phyloP scores from a whole-genome alignment of 2,329 filamentous ascomycete species.

The Blumeriella jaapii region DNA sequence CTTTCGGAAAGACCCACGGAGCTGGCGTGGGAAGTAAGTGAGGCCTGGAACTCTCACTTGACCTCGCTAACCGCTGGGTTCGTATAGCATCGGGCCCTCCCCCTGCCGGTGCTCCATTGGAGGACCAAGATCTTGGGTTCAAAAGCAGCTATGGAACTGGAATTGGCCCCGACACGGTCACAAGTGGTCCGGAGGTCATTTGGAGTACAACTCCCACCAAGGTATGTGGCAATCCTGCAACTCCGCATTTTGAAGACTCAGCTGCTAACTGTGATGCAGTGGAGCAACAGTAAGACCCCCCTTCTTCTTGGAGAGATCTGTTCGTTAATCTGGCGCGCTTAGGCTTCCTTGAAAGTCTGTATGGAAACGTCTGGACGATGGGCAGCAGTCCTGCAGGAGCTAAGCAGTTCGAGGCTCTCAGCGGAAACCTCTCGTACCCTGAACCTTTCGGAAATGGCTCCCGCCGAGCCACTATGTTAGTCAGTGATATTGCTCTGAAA shows the following conservation, averaged over 20 bases:
- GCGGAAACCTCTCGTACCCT: constrained; percentile 53
- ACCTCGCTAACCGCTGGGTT: constrained; percentile 2
- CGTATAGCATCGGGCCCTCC: constrained; percentile 8
- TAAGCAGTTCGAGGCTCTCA: constrained; percentile 65
- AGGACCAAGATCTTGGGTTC: constrained; percentile 65
- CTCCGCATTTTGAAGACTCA: not conserved
- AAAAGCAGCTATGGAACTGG: constrained; percentile 50
- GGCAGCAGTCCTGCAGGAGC: constrained; percentile 65
- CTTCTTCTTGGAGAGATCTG: not conserved
- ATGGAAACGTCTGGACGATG: constrained; percentile 67
- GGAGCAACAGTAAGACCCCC: constrained; percentile 2
- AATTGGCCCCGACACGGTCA: constrained; percentile 60
- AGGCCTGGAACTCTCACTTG: not conserved
- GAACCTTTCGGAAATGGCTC: constrained; percentile 58
- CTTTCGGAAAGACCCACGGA: constrained; percentile 51
- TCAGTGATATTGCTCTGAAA: constrained; percentile 61
- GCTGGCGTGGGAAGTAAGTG: constrained; percentile 25
- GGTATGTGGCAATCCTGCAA: constrained; percentile 39
- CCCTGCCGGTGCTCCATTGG: constrained; percentile 51
- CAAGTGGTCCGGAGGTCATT: constrained; percentile 65
- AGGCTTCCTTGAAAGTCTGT: constrained; percentile 39
- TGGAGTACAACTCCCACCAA: constrained; percentile 70
- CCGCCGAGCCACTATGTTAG: constrained; percentile 62
- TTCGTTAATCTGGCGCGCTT: constrained; percentile 4
- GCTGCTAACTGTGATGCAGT: not conserved